Base-by-base conservation (phyloP, 2,329 filamentous ascomycete species). In the Colletotrichum phormii region DNA sequence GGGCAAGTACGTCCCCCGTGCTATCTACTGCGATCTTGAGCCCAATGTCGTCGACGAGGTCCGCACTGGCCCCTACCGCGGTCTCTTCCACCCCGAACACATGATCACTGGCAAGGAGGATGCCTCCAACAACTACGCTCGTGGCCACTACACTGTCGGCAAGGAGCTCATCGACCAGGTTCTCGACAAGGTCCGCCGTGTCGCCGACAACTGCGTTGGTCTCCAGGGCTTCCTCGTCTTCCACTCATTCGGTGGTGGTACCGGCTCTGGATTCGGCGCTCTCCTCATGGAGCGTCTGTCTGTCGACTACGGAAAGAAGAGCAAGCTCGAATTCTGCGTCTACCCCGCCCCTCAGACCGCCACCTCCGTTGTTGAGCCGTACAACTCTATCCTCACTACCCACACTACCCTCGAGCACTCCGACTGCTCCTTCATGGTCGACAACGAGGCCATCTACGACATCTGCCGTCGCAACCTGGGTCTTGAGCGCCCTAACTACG, bases 31-130 rank as follows among this genome's bases (percentile, higher is more conserved):
- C 89, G 97, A 99, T 93, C 94, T 99, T 83, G 97, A 99, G 90
- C 97, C 97, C 89, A 98, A 98, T 83, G 97, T 98, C 82, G 93
- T 99, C 89, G 97, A 99, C 83, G 97, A 98, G 89, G 97, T 98
- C 87, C 95, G 97, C 88, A 98, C 95, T 80, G 97, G 97, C 83
- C 86, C 95, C 84, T 99, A 98, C 92, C 94, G 96, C 82, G 93
- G 91, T 83, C 93, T 99, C 77, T 98, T 98, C 92, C 97, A 98
- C 89, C 97, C 97, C 73, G 97, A 98, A 88, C 94, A 97, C 88
- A 98, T 99, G 96, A 98, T 99, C 87, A 98, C 95, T 77, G 97
- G 97, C 87, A 98, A 98, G 93, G 97, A 98, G 91, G 97, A 98
- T 92, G 97, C 97, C 78, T 98, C 96, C 79, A 99, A 99, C 94